Evolutionary conservation across 2,329 filamentous ascomycete species (phyloP), one percentile per base, ranked within the genome.

Genomic region (Fusarium albosuccineum): DNA sequence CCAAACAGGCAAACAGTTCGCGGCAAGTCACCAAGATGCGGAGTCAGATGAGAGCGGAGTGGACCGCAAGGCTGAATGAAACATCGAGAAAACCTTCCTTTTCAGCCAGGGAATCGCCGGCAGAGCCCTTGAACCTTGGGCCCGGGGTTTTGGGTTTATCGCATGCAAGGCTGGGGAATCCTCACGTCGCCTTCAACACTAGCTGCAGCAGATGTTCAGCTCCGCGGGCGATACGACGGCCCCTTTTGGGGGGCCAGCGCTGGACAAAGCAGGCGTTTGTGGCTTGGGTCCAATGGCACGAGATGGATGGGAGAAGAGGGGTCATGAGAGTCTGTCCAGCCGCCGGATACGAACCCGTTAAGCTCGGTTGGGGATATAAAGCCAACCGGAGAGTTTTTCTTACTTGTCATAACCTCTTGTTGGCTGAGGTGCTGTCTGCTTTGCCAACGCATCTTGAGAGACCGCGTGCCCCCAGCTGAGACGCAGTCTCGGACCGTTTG

Each of bases 241-340:
- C 50, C 60, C 61, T 62, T 30, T 50, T 10, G 29, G 37, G 45
- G 8, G 8, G 22, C 37, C 45, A 37, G 45, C 55, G 39, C 29
- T 17, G 45, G 29, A 34, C 33, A 55, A 5, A 44, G 30, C 37
- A 58, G 33, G 27, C 30, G 36, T 62, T 58, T 57, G 62, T 66
- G 62, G 58, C 64, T 62, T 63, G 40, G 42, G 46, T 5, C 22
- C 22, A 13, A 66, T 42, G 58, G 22, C 45, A 36, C 63, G 26
- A 51, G 44, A 27, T 56, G 45, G 45, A 48, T 44, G 62, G 41
- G 26, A 16, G 46, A 48, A 42, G 62, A 66, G 63, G 57, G 62
- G 49, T 27, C 11, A 39, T 40, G 36, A 36, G 52, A 33, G 52
- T 22, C 51, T 50, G 51, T 55, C 22, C 42, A 52, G 45, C 41